Base-by-base conservation (phyloP, 768 basidiomycete genomes). In the Ramaria sp. region DNA sequence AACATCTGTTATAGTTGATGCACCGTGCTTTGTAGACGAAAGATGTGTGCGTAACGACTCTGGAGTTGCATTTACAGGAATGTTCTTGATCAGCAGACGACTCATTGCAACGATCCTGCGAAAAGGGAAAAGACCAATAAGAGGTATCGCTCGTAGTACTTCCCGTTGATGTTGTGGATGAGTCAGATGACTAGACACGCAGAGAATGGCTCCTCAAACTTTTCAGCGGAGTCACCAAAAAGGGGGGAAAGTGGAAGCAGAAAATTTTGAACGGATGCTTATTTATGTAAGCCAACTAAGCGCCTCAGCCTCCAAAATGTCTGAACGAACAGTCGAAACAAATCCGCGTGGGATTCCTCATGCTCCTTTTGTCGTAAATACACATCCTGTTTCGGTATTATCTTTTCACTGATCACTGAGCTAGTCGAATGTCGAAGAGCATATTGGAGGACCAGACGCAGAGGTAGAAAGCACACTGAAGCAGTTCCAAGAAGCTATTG, bases 291-390 rank as follows among this genome's bases (percentile, higher is more conserved):
- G 3, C 2, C 28, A 18, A 34, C 9, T 55, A 44, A 30, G 34
- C 42, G 53, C 53, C 27, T 18, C 53, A 10, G 9, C 16, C 24
- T 42, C 28, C 30, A 13, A 34, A 43, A 62, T 62, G 62, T 58
- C 62, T 7, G 30, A 54, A n/a, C 50, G 47, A 18, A 47, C 43
- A 18, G 16, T 56, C 18, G 73, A 81, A 67, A 82, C 81, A 63
- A 98, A 94, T 60, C 84, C 92, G 0, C 74, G 95, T 50, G 95
- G 95, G 4, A 98, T 98, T 50, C 95, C 95, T 22, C 85, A 86
- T 68, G 94, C 95, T 3, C 89, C 90, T 0, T 99, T 99, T 64
- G 85, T 98, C 51, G 94, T 95, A 59, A 60, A 84, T 76, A n/a
- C 52, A 47, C 32, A n/a, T 28, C 18, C 39, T 20, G n/a, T 25